Percentiles rank a stretch among this genome's conserved stretches.
phyloP scores from a whole-genome alignment of 495 filamentous ascomycete genomes.

The Recurvomyces mirabilis region DNA sequence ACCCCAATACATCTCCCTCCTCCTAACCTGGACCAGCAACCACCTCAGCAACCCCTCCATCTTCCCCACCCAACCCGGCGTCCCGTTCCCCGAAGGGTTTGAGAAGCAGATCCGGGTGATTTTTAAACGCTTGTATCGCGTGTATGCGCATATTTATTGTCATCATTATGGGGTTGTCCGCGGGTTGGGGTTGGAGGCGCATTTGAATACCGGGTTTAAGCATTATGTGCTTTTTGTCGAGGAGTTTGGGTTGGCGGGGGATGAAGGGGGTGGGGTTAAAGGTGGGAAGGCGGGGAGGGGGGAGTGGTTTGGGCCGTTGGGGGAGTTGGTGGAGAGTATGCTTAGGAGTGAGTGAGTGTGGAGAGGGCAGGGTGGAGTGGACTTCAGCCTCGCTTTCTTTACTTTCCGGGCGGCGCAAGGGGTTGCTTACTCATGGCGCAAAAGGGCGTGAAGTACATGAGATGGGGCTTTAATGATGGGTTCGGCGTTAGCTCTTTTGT shows the following conservation, averaged over 20 bases:
- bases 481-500: too few species aligned
- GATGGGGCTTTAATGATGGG: too few species aligned
- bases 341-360: conserved; percentile 68
- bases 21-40: conserved; percentile 91
- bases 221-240: conserved; percentile 97
- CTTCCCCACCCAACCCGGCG: conserved; percentile 87
- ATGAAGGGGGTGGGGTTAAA: conserved; percentile 65
- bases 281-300: conserved; percentile 18
- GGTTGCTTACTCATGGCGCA: too few species aligned
- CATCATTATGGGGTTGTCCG: conserved; percentile 97
- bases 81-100: conserved; percentile 91
- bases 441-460: too few species aligned
- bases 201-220: conserved; percentile 98
- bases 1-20: conserved; percentile 90
- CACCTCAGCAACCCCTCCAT: conserved; percentile 93
- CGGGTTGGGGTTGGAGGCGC: conserved; percentile 88
- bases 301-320: conserved; percentile 95
- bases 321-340: conserved; percentile 95
- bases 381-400: too few species aligned
- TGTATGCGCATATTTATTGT: conserved; percentile 99
- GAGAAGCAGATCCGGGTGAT: conserved; percentile 76
- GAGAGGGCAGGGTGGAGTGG: too few species aligned
- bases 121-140: conserved; percentile 96
- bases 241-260: conserved; percentile 77
- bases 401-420: too few species aligned